These are phyloP conservation scores for Parasitella parasitica DNA, from an alignment of 371 early-diverging fungal species.

Conservation along the genomic window DNA sequence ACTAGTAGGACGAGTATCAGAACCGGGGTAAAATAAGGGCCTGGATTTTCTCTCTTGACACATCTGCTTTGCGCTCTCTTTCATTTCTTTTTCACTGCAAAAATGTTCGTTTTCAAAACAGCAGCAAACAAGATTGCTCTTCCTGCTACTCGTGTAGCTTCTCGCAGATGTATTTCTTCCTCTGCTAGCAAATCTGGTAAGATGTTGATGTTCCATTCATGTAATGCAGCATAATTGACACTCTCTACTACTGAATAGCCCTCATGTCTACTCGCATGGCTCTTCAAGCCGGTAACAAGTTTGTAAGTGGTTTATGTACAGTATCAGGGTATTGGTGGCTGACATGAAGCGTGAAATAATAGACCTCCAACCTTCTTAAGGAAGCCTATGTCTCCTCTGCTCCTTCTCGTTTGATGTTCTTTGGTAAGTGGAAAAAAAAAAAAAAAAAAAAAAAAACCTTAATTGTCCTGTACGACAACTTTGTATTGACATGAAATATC, in stretches of 20 bases:
- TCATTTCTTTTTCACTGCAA: constrained; percentile 12
- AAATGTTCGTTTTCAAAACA: constrained; percentile 54
- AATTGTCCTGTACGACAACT: not conserved
- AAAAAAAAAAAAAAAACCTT: too few relatives aligned
- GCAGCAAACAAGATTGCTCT: constrained; percentile 48
- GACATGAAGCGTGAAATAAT: not conserved
- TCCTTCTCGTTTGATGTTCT: constrained; percentile 45
- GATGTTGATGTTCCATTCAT: not conserved
- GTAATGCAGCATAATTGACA: not conserved
- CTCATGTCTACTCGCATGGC: constrained; percentile 43
- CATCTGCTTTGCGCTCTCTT: constrained; percentile 9
- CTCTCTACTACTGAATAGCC: constrained; percentile 15
- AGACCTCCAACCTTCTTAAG: constrained; percentile 46
- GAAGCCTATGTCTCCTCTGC: constrained; percentile 37
- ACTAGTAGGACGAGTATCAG: not conserved
- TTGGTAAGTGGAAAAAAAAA: constrained; percentile 38
- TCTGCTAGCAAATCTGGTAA: constrained; percentile 41
- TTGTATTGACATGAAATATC: not conserved
- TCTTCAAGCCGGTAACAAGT: constrained; percentile 43
- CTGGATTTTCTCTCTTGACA: constrained; percentile 9
- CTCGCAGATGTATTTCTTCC: constrained; percentile 49
- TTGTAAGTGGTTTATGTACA: constrained; percentile 25
- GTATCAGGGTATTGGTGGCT: not conserved
- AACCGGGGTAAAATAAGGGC: constrained; percentile 17
- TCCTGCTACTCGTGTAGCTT: constrained; percentile 49